Conservation (phyloP, 768 basidiomycete genomes). For the Naganishia onofrii region DNA sequence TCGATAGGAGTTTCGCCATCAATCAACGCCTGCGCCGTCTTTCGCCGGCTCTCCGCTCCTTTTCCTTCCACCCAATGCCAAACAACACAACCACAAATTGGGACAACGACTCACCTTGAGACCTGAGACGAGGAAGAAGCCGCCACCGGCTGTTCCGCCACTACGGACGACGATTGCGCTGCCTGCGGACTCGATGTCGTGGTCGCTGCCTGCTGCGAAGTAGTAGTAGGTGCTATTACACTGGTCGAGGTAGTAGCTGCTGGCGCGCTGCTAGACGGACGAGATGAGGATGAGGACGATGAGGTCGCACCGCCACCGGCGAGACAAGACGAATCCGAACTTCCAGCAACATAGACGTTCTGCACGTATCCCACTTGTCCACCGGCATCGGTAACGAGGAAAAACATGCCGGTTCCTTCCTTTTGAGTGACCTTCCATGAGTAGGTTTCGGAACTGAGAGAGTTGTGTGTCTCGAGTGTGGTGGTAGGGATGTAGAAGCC, state of each 20-base stretch:
- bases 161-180: neutral
- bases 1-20: neutral
- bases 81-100: neutral
- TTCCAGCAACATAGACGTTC: slow-evolving; percentile 40
- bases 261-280: neutral
- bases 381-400: slow-evolving; percentile 43
- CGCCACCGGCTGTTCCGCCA: neutral
- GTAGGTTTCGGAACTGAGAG: slow-evolving; percentile 30
- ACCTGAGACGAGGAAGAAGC: neutral
- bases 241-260: neutral
- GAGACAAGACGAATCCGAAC: slow-evolving; percentile 38
- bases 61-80: neutral
- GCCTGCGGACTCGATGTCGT: slow-evolving; percentile 22
- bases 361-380: slow-evolving; percentile 44
- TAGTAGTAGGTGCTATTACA: neutral
- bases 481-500: slow-evolving; percentile 45
- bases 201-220: slow-evolving; percentile 3
- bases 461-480: slow-evolving; percentile 33
- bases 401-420: slow-evolving; percentile 39
- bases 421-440: slow-evolving; percentile 41
- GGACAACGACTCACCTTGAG: slow-evolving; percentile 1
- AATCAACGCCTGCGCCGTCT: neutral
- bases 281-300: slow-evolving; percentile 6
- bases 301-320: slow-evolving; percentile 25
- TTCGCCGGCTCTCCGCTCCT: too few relatives aligned